Evolutionary conservation across 1,284 basidiomycete species (phyloP).

Genomic region (Malassezia brasiliensis): DNA sequence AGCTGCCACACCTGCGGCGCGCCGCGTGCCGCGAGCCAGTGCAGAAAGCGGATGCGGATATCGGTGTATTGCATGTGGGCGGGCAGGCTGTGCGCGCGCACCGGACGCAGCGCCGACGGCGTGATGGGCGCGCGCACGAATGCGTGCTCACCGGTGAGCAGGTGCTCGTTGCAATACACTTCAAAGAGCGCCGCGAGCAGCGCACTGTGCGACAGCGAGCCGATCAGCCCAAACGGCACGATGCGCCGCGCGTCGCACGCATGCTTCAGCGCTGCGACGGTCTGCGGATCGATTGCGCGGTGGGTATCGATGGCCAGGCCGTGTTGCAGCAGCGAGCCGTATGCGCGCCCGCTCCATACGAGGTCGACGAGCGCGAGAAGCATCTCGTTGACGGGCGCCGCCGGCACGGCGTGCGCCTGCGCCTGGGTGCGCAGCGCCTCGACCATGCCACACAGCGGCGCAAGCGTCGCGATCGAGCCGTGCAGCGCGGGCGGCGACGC

Average conservation of each 20-base stretch:
- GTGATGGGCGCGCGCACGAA: conserved; percentile 15
- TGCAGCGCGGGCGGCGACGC: conserved; percentile 3
- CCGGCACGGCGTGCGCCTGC: background rate
- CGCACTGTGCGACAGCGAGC: conserved; percentile 16
- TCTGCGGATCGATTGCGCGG: conserved; percentile 6
- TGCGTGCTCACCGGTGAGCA: background rate
- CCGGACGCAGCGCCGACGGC: conserved; percentile 15
- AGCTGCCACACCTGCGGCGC: conserved; percentile 7
- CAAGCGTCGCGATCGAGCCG: conserved; percentile 12
- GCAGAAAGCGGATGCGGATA: conserved; percentile 8
- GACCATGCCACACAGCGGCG: conserved; percentile 6
- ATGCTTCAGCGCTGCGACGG: conserved; percentile 4
- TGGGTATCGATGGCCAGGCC: conserved; percentile 8
- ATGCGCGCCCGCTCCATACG: conserved; percentile 18
- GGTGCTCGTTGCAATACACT: conserved; percentile 3
- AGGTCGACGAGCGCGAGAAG: conserved; percentile 9
- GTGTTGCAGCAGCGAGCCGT: conserved; percentile 9
- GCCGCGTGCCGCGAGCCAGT: conserved; percentile 7
- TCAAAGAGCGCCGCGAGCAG: conserved; percentile 16
- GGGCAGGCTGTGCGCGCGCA: conserved; percentile 10
- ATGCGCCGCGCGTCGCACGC: conserved; percentile 10
- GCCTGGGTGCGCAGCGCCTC: conserved; percentile 1
- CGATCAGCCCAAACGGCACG: conserved; percentile 15
- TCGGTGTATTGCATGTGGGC: conserved; percentile 8
- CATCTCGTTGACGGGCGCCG: conserved; percentile 11